phyloP scores from a whole-genome alignment of 78 protist genomes.

The Emiliania huxleyi region DNA sequence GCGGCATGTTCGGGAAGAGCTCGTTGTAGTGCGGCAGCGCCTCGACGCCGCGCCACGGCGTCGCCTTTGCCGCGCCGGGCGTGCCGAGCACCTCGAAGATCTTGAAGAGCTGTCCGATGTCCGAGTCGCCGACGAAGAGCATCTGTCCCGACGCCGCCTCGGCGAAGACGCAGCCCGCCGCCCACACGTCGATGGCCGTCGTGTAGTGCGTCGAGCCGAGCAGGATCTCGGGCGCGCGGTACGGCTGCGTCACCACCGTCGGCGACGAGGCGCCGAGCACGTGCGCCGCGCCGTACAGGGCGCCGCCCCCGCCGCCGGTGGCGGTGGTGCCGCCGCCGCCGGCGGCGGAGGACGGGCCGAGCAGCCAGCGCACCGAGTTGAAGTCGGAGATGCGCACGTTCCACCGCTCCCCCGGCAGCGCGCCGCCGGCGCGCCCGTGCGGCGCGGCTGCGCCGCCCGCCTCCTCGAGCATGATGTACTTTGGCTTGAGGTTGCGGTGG shows the following conservation, averaged over 20 bases:
- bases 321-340: neutral
- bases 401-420: neutral
- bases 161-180: conserved; percentile 55
- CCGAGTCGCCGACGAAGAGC: conserved; percentile 38
- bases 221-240: conserved; percentile 44
- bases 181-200: conserved; percentile 53
- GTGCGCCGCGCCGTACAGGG: neutral
- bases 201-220: conserved; percentile 28
- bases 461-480: neutral
- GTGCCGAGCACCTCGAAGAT: conserved; percentile 51
- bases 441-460: no score
- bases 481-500: conserved; percentile 22
- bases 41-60: neutral
- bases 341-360: neutral
- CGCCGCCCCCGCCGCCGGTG: neutral
- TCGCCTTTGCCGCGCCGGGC: conserved; percentile 4
- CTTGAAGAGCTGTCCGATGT: conserved; percentile 26
- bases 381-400: neutral
- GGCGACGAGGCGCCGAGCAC: neutral
- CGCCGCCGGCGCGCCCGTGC: neutral
- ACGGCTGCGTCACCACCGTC: conserved; percentile 34
- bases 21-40: neutral
- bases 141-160: conserved; percentile 7
- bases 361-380: conserved; percentile 18
- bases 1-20: neutral